Percentiles rank a stretch among this genome's conserved stretches.
phyloP scores from a whole-genome alignment of 108 stramenopile species.

The Aurantiochytrium sp. region DNA sequence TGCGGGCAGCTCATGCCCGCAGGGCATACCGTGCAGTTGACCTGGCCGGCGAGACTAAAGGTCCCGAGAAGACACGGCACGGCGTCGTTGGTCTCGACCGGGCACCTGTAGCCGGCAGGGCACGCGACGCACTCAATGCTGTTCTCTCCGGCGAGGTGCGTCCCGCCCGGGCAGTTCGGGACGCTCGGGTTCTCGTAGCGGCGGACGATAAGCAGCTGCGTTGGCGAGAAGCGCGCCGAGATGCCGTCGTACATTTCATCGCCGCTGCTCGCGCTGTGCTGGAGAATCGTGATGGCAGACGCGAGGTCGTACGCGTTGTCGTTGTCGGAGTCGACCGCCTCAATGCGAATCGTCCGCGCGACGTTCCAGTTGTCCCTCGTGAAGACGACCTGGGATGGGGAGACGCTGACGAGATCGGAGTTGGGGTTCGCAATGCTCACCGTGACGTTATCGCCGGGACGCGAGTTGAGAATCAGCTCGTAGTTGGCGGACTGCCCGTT shows the following conservation, averaged over 20 bases:
- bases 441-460: constrained; percentile 24
- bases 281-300: neutral
- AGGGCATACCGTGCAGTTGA: constrained; percentile 48
- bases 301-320: neutral
- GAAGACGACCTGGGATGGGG: neutral
- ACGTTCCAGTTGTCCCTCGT: neutral
- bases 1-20: constrained; percentile 44
- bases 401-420: neutral
- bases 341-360: constrained; percentile 31
- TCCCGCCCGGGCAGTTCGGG: neutral
- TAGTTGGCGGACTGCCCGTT: constrained; percentile 29
- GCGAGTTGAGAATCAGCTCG: constrained; percentile 34
- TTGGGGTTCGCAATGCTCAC: constrained; percentile 19
- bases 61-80: constrained; percentile 41
- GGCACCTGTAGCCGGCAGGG: constrained; percentile 45
- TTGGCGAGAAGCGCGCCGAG: neutral
- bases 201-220: neutral
- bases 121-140: constrained; percentile 13
- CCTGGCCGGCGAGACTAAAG: constrained; percentile 36
- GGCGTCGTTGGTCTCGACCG: neutral
- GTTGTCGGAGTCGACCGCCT: constrained; percentile 33
- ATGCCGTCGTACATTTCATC: neutral
- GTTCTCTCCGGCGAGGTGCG: neutral
- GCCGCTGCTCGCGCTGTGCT: neutral
- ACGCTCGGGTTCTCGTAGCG: neutral